These are phyloP conservation scores for Euphorbia tirucalli DNA, from an alignment of 345 rosid genomes.

Conservation along the genomic window DNA sequence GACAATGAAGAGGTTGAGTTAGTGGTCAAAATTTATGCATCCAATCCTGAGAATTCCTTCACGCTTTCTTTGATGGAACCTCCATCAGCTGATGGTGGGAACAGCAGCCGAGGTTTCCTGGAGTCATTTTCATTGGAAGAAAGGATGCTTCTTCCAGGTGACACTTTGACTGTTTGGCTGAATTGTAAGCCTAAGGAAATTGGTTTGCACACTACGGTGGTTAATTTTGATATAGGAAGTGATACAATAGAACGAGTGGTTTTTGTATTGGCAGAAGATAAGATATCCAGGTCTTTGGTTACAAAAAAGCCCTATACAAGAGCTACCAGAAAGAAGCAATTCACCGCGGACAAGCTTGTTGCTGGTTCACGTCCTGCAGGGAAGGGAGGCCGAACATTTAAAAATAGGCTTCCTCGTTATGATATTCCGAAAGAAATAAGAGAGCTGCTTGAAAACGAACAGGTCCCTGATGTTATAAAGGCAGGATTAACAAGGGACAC, in stretches of 20 bases:
- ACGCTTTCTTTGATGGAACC: constrained; percentile 72
- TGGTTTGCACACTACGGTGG: constrained; percentile 64
- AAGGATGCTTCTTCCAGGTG: constrained; percentile 68
- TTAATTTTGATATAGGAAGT: constrained; percentile 53
- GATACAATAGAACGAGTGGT: constrained; percentile 60
- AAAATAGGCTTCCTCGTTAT: constrained; percentile 54
- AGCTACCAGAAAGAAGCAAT: constrained; percentile 47
- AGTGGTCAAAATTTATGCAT: constrained; percentile 26
- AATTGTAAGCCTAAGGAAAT: constrained; percentile 69
- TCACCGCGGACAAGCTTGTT: constrained; percentile 32
- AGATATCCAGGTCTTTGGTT: constrained; percentile 57
- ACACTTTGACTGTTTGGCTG: constrained; percentile 62
- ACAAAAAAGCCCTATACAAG: constrained; percentile 55
- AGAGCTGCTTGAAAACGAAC: constrained; percentile 57
- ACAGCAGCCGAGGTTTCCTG: constrained; percentile 34
- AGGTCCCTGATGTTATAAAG: constrained; percentile 42
- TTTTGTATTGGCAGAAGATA: constrained; percentile 78
- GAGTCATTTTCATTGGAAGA: constrained; percentile 63
- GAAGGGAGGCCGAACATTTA: constrained; percentile 8
- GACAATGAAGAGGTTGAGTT: constrained; percentile 26
- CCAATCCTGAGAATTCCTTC: constrained; percentile 36
- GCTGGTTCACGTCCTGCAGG: constrained; percentile 46
- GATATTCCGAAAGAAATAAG: constrained; percentile 60
- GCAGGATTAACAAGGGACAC: constrained; percentile 44
- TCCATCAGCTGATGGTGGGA: constrained; percentile 30